A percentile compares a stretch with the other conserved stretches of the same genome.
Evolutionary conservation across 2,329 filamentous ascomycete species (phyloP).

Genomic region (Macrophomina pseudophaseolina): DNA sequence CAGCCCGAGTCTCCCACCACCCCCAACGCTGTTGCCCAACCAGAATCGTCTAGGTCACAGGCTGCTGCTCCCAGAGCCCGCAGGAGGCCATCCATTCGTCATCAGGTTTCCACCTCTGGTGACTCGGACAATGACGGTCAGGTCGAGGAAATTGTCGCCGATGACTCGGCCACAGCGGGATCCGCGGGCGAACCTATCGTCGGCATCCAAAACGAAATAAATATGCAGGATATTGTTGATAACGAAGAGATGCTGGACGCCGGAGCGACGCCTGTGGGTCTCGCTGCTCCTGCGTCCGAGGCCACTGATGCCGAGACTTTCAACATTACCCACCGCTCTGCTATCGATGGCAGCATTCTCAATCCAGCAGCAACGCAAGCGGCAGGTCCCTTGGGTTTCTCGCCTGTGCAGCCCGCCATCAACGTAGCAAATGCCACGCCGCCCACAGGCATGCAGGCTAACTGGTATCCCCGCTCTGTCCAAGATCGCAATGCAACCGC

Average conservation of each 20-base stretch:
- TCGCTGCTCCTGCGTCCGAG: slow-evolving; percentile 80
- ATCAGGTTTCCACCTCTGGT: slow-evolving; percentile 84
- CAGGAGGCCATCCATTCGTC: slow-evolving; percentile 82
- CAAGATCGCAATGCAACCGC: slow-evolving; percentile 73
- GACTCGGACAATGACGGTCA: slow-evolving; percentile 82
- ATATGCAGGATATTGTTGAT: slow-evolving; percentile 86
- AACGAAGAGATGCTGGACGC: slow-evolving; percentile 77
- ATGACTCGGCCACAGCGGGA: slow-evolving; percentile 75
- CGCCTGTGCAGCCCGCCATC: slow-evolving; percentile 70
- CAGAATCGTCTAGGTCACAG: slow-evolving; percentile 31
- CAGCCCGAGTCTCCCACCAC: slow-evolving; percentile 75
- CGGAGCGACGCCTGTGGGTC: slow-evolving; percentile 71
- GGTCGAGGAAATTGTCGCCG: slow-evolving; percentile 80
- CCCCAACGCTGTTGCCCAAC: slow-evolving; percentile 36
- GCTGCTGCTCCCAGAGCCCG: slow-evolving; percentile 62
- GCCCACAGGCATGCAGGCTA: slow-evolving; percentile 69
- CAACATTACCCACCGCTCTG: slow-evolving; percentile 86
- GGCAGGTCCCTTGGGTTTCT: slow-evolving; percentile 72
- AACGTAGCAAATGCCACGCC: slow-evolving; percentile 74
- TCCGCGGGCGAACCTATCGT: slow-evolving; percentile 74
- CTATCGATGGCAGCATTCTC: slow-evolving; percentile 82
- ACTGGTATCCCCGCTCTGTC: slow-evolving; percentile 78
- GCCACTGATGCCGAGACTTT: slow-evolving; percentile 89
- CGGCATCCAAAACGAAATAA: slow-evolving; percentile 80
- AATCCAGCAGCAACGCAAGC: slow-evolving; percentile 71